Base-by-base conservation (phyloP, 805 yeast genomes). In the Saccharomyces kudriavzevii region DNA sequence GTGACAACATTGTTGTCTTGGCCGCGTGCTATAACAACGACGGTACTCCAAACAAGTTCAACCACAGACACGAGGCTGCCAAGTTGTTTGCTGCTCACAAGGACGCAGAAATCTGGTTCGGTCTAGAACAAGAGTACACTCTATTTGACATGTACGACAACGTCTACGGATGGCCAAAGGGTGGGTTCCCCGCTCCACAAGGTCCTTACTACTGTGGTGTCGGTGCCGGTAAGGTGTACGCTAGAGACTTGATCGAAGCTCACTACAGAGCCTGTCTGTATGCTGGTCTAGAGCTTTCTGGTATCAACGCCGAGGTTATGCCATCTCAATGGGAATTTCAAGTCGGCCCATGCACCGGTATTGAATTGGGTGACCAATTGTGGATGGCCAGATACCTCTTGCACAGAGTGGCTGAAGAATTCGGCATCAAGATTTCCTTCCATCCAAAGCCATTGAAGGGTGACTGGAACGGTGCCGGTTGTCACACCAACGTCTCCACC, bases 171-270 rank as follows among this genome's bases (percentile, higher is more conserved):
- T 94, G 99, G 99, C 99, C 99, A 75, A 85, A 88, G 80, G 97
- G 97, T 66, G 99, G 98, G 59, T 94, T 82, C 95, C 99, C 99
- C 72, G 98, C 96, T 64, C 98, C 99, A 61, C 99, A 94, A 79
- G 99, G 99, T 63, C 99, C 99, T 58, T 94, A 94, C 87, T 94
- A 94, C 85, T 94, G 99, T 81, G 99, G 98, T 84, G 99, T 94
- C 61, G 99, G 99, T 77, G 82, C 97, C 67, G 97, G 97, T 70
- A 91, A 89, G 79, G 99, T 92, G 60, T 89, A 85, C 74, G 96
- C 97, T 69, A 84, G 99, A 79, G 99, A 94, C 72, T 90, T 92
- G 54, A 90, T 94, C 66, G 99, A 92, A 81, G 98, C 99, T 56
- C 99, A 92, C 80, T 94, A 94, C 87, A 85, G 94, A 74, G 99